Base-by-base conservation (phyloP, 2,329 filamentous ascomycete species). In the Periglandula ipomoeae region DNA sequence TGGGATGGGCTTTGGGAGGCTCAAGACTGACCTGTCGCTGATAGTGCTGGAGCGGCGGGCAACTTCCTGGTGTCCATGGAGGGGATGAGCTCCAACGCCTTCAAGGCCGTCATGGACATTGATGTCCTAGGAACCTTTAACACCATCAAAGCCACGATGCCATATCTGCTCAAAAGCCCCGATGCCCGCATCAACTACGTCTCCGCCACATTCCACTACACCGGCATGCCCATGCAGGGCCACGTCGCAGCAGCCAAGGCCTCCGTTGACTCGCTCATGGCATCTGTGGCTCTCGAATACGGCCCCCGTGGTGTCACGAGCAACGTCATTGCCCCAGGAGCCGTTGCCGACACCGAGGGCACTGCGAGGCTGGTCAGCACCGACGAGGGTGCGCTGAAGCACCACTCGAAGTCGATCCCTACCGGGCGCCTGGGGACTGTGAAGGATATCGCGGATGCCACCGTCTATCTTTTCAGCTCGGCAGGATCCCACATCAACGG, bases 91-190 rank as follows among this genome's bases (percentile, higher is more conserved):
- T 70, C 86, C 50, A 97, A 97, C 63, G 93, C 88, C 3, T 95
- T 98, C 81, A 94, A 90, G 67, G 76, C 87, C 0, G 93, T 98
- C 55, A 91, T 97, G 59, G 93, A 97, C 53, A 98, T 98, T 61
- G 93, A 97, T 64, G 85, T 95, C 3, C 68, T 97, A 32, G 93
- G 93, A 27, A 94, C 87, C 15, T 98, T 87, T 71, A 95, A 97
- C 71, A 95, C 89, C 3, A 76, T 95, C 61, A 97, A 97, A 70
- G 89, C 91, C 3, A 93, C 89, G 1, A 71, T 96, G 30, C 88
- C 89, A 0, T 78, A 95, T 59, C 78, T 98, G 3, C 68, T 89
- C 11, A 75, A 81, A 58, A 94, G 89, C n/a, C 83, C 86, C 1
- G 56, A 58, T 41, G 89, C 90, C 9, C 82, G 90, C 50, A 89